Percentiles rank a stretch among this genome's conserved stretches.
These are phyloP conservation scores for Wickerhamiella dianesei DNA, from an alignment of 805 yeast species.

Conservation along the genomic window DNA sequence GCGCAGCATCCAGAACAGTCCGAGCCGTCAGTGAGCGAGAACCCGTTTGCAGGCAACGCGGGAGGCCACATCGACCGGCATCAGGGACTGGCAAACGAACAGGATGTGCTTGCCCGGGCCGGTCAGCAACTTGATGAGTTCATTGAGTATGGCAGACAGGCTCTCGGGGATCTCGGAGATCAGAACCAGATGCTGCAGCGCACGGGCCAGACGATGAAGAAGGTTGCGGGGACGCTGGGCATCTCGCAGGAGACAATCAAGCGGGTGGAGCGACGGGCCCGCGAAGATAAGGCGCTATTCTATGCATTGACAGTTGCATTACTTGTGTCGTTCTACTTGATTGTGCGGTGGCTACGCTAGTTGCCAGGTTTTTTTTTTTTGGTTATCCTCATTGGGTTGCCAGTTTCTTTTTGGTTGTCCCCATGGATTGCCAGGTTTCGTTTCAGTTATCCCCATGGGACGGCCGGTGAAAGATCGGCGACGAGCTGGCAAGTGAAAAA, in stretches of 20 bases:
- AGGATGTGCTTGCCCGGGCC: conserved; percentile 43
- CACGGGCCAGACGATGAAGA: conserved; percentile 50
- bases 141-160: conserved; percentile 73
- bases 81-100: conserved; percentile 61
- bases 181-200: conserved; percentile 61
- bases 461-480: no score
- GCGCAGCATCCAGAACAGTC: conserved; percentile 13
- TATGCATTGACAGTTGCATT: conserved; percentile 57
- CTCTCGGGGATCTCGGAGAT: conserved; percentile 72
- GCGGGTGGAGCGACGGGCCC: conserved; percentile 64
- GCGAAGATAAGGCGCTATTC: conserved; percentile 76
- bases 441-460: no score
- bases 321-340: conserved; percentile 51
- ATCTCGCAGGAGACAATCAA: conserved; percentile 75
- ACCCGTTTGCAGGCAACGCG: conserved; percentile 20
- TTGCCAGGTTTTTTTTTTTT: no score
- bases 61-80: conserved; percentile 26
- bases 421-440: no score
- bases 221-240: conserved; percentile 67
- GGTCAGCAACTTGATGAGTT: conserved; percentile 78
- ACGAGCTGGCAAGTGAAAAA: no score
- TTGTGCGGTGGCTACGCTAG: conserved; percentile 42
- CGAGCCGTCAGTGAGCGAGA: conserved; percentile 17
- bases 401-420: no score
- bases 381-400: no score